Evolutionary conservation across 106 monocot genomes (phyloP), one percentile per base, ranked within the genome.

Genomic region (Allium sativum): DNA sequence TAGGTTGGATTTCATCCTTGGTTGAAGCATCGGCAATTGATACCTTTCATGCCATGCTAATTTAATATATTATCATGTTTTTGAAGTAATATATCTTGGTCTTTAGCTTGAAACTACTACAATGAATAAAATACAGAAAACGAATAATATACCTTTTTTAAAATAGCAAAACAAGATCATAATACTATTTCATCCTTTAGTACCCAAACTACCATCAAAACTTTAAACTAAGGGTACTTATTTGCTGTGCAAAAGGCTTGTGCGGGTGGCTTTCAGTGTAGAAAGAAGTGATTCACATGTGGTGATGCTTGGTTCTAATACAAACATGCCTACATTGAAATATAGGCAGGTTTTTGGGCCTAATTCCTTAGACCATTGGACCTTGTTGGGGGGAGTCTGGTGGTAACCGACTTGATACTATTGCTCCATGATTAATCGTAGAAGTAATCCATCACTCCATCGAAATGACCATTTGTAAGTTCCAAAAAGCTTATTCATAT

Each of bases 261-360:
- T 82, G 65, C 80, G 7, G 5, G 78, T 78, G 22, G 71, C 52
- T 40, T 63, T 8, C n/a, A 92, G 65, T 5, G 55, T 63, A 17
- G 56, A 48, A 59, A 86, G 81, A 7, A 92, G 78, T 1, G 44
- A 17, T 48, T 75, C 61, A 41, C 70, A 61, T 9, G 83, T 78
- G 56, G 72, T 67, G 10, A 65, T 52, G 68, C 80, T 86, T 15
- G 91, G 91, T 72, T 86, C 91, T 53, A 55, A 64, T 22, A 92
- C 80, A 75, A 92, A 83, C 86, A 92, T 86, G 53, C 91, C 91
- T 58, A 83, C 91, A 71, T 91, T 86, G 80, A 91, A 91, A 86
- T 91, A 91, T 40, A 83, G 73, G 13, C 83, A 31, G 11, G 86
- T 85, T 8, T 68, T 79, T 0, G 86, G 86, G 40, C 86, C 86